Conservation (phyloP, 805 yeast species). For the Metschnikowia lochheadii region DNA sequence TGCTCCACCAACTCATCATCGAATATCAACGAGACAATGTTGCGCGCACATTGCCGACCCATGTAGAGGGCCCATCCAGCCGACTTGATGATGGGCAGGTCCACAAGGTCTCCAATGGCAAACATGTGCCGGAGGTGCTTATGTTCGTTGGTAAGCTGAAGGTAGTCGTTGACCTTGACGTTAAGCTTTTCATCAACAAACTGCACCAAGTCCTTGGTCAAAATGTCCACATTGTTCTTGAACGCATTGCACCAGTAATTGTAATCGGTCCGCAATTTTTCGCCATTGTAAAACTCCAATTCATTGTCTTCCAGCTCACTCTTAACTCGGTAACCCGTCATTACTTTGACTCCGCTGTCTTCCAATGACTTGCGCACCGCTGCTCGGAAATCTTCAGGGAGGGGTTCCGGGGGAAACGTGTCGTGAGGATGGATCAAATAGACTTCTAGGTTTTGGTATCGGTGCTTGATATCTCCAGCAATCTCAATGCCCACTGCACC, state of each 20-base stretch:
- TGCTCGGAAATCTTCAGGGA: slow-evolving; percentile 27
- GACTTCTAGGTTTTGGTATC: slow-evolving; percentile 35
- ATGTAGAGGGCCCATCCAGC: slow-evolving; percentile 45
- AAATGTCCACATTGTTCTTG: slow-evolving; percentile 29
- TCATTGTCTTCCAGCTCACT: slow-evolving; percentile 20
- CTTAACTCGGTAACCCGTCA: slow-evolving; percentile 28
- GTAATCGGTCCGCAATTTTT: slow-evolving; percentile 24
- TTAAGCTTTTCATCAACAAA: slow-evolving; percentile 28
- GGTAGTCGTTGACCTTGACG: slow-evolving; percentile 33
- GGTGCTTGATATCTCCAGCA: slow-evolving; percentile 43
- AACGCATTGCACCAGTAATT: slow-evolving; percentile 37
- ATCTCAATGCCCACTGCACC: slow-evolving; percentile 52
- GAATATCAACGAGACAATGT: slow-evolving; percentile 27
- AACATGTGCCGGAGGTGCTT: slow-evolving; percentile 24
- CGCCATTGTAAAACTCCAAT: slow-evolving; percentile 26
- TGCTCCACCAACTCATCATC: slow-evolving; percentile 31
- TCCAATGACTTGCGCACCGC: slow-evolving; percentile 24
- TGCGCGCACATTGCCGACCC: slow-evolving; percentile 39
- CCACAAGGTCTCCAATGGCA: slow-evolving; percentile 38
- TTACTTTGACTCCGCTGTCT: slow-evolving; percentile 26
- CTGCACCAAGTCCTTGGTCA: slow-evolving; percentile 18
- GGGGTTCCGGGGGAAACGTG: slow-evolving; percentile 36
- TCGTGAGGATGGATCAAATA: slow-evolving; percentile 37
- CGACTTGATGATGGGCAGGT: slow-evolving; percentile 37
- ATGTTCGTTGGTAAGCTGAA: slow-evolving; percentile 26